These are phyloP conservation scores for Aspergillus pseudoviridinutans DNA, from an alignment of 2,329 filamentous ascomycete species.

Conservation along the genomic window DNA sequence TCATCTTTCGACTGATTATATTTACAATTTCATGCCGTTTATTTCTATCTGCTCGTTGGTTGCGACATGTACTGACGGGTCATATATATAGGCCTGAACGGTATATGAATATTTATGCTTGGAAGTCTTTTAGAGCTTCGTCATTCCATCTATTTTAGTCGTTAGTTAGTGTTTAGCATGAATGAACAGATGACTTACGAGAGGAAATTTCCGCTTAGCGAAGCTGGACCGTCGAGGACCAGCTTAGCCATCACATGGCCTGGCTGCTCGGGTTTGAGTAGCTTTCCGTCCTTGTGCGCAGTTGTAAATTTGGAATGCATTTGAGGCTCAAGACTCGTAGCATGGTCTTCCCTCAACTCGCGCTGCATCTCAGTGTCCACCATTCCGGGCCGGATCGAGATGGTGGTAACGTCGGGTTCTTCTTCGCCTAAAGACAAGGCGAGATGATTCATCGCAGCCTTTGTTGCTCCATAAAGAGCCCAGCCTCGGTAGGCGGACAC, in stretches of 20 bases:
- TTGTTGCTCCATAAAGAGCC: constrained; percentile 35
- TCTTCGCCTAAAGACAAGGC: constrained; percentile 27
- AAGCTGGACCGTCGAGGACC: constrained; percentile 59
- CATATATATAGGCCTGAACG: constrained; percentile 17
- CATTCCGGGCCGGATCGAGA: constrained; percentile 33
- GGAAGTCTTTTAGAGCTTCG: constrained; percentile 40
- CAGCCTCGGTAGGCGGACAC: constrained; percentile 31
- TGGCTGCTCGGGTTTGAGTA: constrained; percentile 79
- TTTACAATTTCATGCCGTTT: constrained; percentile 15
- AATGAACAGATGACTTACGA: constrained; percentile 22
- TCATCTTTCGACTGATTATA: constrained; percentile 61
- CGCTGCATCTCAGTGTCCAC: constrained; percentile 38
- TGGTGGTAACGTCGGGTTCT: constrained; percentile 21
- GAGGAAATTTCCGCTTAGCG: constrained; percentile 72
- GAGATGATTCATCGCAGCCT: constrained; percentile 35
- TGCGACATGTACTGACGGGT: constrained; percentile 28
- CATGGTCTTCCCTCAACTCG: constrained; percentile 71
- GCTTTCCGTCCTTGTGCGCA: constrained; percentile 64
- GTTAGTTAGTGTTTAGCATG: constrained; percentile 18
- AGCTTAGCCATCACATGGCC: constrained; percentile 82
- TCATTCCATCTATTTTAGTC: constrained; percentile 42
- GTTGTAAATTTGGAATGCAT: constrained; percentile 63
- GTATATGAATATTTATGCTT: constrained; percentile 26
- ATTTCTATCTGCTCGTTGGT: constrained; percentile 19
- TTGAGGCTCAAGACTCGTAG: constrained; percentile 54